A percentile compares a stretch with the other conserved stretches of the same genome.
Evolutionary conservation across 805 yeast species (phyloP).

Genomic region (Soucietia sequanensis): DNA sequence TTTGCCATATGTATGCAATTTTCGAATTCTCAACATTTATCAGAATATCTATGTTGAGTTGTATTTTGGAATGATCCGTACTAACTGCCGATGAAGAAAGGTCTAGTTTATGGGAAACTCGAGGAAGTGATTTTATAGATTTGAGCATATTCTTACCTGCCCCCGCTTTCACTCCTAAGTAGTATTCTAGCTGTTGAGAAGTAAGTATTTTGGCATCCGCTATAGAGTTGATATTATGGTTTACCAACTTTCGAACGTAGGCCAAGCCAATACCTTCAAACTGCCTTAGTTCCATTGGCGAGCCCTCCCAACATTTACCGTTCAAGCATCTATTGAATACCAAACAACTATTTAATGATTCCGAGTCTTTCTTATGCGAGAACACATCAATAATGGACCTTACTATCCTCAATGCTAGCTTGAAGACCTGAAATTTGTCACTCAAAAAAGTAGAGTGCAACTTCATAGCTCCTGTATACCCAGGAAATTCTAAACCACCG

Average conservation of each 20-base stretch:
- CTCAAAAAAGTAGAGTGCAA: slow-evolving; percentile 38
- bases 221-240: slow-evolving; percentile 31
- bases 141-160: slow-evolving; percentile 36
- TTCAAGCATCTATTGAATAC: slow-evolving; percentile 37
- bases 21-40: too few species aligned
- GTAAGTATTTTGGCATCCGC: slow-evolving; percentile 26
- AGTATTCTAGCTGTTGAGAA: slow-evolving; percentile 37
- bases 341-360: slow-evolving; percentile 38
- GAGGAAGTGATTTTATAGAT: too few species aligned
- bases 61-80: too few species aligned
- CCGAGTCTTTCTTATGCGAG: slow-evolving; percentile 39
- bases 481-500: slow-evolving; percentile 49
- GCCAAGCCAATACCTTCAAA: slow-evolving; percentile 46
- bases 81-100: too few species aligned
- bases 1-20: slow-evolving; percentile 32
- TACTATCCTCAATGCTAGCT: slow-evolving; percentile 41
- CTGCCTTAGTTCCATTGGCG: slow-evolving; percentile 45
- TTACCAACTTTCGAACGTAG: slow-evolving; percentile 36
- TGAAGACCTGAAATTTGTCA: slow-evolving; percentile 45
- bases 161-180: slow-evolving; percentile 40
- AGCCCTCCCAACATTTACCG: slow-evolving; percentile 53
- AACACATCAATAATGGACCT: slow-evolving; percentile 46
- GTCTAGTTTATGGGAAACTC: too few species aligned
- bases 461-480: slow-evolving; percentile 38
- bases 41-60: too few species aligned